A percentile compares a stretch with the other conserved stretches of the same genome.
These are phyloP conservation scores for Rubia tinctorum DNA, from an alignment of 305 asterid species.

Conservation along the genomic window DNA sequence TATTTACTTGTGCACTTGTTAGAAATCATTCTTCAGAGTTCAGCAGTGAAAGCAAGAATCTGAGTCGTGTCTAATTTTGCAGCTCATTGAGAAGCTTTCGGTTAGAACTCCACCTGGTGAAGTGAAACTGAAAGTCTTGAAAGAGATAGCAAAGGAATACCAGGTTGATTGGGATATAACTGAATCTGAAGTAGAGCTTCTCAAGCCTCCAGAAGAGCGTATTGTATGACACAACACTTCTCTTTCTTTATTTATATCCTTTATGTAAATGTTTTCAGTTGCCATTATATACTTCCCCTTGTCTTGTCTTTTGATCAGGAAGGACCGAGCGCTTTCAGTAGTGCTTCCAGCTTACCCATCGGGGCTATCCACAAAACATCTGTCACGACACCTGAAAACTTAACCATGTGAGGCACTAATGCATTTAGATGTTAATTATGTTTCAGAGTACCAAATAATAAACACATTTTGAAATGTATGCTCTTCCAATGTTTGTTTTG, in stretches of 20 bases:
- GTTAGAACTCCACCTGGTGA: conserved; percentile 89
- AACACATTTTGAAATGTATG: neutral
- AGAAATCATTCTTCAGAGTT: neutral
- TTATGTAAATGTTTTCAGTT: conserved; percentile 1
- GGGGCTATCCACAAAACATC: conserved; percentile 43
- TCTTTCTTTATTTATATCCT: neutral
- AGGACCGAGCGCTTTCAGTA: conserved; percentile 64
- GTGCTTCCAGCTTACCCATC: conserved; percentile 73
- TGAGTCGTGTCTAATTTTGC: conserved; percentile 24
- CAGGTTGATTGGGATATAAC: conserved; percentile 84
- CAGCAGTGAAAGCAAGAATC: neutral
- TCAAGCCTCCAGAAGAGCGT: conserved; percentile 87
- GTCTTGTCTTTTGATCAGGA: conserved; percentile 40
- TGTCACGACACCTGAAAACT: conserved; percentile 39
- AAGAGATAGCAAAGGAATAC: conserved; percentile 94
- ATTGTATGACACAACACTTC: conserved; percentile 35
- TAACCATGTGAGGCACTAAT: conserved; percentile 39
- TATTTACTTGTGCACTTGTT: neutral
- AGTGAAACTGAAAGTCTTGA: conserved; percentile 69
- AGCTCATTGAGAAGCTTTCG: conserved; percentile 97
- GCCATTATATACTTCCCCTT: conserved; percentile 15
- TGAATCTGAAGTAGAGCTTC: conserved; percentile 79
- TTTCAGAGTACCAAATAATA: neutral
- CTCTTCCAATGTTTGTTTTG: neutral
- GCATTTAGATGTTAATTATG: neutral